Base-by-base conservation (phyloP, 164 flowering plant species). In the Tinospora cordifolia region DNA sequence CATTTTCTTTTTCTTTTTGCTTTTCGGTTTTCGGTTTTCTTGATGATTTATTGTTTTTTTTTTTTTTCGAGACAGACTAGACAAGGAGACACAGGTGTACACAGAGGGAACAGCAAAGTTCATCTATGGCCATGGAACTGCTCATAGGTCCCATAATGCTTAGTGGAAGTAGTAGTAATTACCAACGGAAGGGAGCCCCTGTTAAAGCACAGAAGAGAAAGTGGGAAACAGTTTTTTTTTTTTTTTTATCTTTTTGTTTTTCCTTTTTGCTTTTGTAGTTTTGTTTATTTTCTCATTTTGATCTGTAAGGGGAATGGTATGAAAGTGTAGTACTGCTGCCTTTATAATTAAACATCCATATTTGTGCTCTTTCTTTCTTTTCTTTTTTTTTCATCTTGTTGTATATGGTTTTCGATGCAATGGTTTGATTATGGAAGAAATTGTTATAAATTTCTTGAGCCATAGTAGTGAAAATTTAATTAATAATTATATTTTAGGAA, bases 31-130 rank as follows among this genome's bases (percentile, higher is more conserved):
- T n/a, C 21, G 62, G 21, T 58, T 22, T 58, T 58, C 24, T 58
- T 44, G 10, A 11, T 21, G 19, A 6, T 39, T 65, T 30, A 30
- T 39, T 17, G 6, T 22, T 21, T 39, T 19, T 21, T 60, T 2
- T 1, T n/a, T 58, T 38, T 1, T 12, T 9, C 3, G 58, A 49
- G 47, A 57, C 87, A 90, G 98, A 64, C 75, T 92, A 71, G 82
- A 84, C 63, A 86, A 83, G 77, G 96, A 92, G 80, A 89, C 98
- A 30, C 90, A 92, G 64, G 90, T 92, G 11, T 92, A 92, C 82
- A 88, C 96, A 0, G 98, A 92, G 59, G 91, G 83, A 74, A 78
- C 84, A 26, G 96, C 94, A 34, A 90, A 88, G 84, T 92, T 90
- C 80, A 89, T 92, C 54, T 84, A 92, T 77, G 96, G 98, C 19